Conservation (phyloP, 805 yeast genomes). For the Candida coleopterorum region DNA sequence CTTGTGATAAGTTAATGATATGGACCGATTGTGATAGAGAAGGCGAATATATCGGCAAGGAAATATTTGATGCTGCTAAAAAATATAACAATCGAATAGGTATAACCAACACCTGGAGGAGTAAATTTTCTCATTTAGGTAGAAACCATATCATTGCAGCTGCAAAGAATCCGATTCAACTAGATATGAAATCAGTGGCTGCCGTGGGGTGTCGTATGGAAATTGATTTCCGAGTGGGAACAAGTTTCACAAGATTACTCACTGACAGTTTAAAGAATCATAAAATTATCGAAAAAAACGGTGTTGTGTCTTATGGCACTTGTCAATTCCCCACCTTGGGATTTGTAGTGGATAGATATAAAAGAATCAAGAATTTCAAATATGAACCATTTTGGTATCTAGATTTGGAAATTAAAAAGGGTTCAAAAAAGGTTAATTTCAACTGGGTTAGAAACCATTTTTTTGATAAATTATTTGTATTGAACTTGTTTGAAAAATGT, state of each 20-base stretch:
- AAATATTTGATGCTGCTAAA: constrained; percentile 67
- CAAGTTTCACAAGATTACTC: constrained; percentile 78
- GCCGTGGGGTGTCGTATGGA: constrained; percentile 88
- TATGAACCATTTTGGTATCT: constrained; percentile 82
- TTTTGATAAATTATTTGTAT: constrained; percentile 66
- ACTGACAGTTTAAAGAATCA: constrained; percentile 46
- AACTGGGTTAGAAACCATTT: constrained; percentile 70
- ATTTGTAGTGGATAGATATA: constrained; percentile 88
- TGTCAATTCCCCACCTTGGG: constrained; percentile 98
- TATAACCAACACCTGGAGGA: constrained; percentile 53
- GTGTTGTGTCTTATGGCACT: constrained; percentile 71
- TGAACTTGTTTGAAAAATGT: constrained; percentile 66
- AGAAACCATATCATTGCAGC: constrained; percentile 68
- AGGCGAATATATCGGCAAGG: constrained; percentile 90
- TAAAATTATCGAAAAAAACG: constrained; percentile 22
- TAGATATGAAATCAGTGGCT: constrained; percentile 66
- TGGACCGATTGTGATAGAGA: constrained; percentile 99
- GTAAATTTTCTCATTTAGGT: constrained; percentile 85
- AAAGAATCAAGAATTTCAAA: constrained; percentile 63
- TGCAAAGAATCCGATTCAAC: constrained; percentile 57
- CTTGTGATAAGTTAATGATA: constrained; percentile 65
- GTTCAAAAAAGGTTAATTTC: constrained; percentile 38
- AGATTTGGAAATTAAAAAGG: constrained; percentile 46
- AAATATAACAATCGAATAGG: constrained; percentile 44
- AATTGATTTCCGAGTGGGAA: constrained; percentile 84